phyloP scores from a whole-genome alignment of 345 rosid genomes.

The Lumnitzera racemosa region DNA sequence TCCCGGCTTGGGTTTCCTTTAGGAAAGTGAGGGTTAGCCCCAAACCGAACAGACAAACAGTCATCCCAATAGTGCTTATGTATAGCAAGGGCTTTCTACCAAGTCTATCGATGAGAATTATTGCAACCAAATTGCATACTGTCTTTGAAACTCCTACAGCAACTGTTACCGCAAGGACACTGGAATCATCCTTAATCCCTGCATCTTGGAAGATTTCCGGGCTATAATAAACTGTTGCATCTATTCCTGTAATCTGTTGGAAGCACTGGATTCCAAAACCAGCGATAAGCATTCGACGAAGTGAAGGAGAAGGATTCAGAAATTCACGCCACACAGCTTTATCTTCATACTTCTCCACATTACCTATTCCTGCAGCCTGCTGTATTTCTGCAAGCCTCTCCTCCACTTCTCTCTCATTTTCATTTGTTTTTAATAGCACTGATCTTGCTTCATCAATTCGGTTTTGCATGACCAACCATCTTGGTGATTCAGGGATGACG shows the following conservation, averaged over 20 bases:
- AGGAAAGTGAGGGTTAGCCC: conserved; percentile 48
- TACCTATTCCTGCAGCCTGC: conserved; percentile 47
- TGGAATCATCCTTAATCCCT: conserved; percentile 49
- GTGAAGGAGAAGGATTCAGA: conserved; percentile 62
- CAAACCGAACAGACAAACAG: conserved; percentile 51
- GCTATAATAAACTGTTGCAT: conserved; percentile 81
- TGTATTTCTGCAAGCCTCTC: conserved; percentile 74
- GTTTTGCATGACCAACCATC: conserved; percentile 82
- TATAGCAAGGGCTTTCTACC: conserved; percentile 81
- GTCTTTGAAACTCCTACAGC: conserved; percentile 76
- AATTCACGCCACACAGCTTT: conserved; percentile 75
- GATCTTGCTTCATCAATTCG: conserved; percentile 64
- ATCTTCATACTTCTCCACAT: conserved; percentile 36
- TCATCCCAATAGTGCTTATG: conserved; percentile 80
- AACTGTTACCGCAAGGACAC: conserved; percentile 65
- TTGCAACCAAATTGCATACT: conserved; percentile 54
- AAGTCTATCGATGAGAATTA: conserved; percentile 48
- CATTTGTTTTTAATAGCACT: conserved; percentile 68
- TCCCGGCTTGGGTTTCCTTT: conserved; percentile 35
- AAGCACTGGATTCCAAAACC: conserved; percentile 90
- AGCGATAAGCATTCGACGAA: conserved; percentile 52
- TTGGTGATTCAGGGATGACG: conserved; percentile 84
- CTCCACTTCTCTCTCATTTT: conserved; percentile 60
- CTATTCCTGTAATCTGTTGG: conserved; percentile 77
- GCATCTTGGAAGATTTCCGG: conserved; percentile 62